Conservation (phyloP, 129 eudicot species). For the Flaveria ramosissima region DNA sequence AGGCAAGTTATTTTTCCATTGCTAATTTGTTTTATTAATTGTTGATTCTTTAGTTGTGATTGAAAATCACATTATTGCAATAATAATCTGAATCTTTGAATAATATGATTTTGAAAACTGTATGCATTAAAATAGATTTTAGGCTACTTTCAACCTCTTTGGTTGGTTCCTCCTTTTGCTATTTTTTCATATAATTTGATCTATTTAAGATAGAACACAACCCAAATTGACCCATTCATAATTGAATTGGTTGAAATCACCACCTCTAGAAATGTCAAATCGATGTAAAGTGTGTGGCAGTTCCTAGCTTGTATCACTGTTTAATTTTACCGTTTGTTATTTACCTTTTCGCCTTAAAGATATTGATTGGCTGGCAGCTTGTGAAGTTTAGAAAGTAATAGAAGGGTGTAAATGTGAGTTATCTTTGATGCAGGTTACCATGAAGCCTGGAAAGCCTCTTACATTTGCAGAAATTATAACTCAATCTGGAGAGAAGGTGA, state of each 20-base stretch:
- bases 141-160: background rate
- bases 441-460: conserved; percentile 96
- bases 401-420: conserved; percentile 9
- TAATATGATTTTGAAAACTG: background rate
- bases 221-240: background rate
- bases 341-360: conserved; percentile 8
- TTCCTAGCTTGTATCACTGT: background rate
- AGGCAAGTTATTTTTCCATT: background rate
- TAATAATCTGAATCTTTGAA: background rate
- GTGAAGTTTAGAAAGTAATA: conserved; percentile 8
- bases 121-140: background rate
- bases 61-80: background rate
- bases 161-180: background rate
- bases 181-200: background rate
- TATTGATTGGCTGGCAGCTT: background rate
- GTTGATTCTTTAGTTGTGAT: background rate
- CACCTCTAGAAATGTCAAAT: background rate
- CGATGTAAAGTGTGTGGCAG: background rate
- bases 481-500: conserved; percentile 40
- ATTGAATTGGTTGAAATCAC: background rate
- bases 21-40: too few relatives aligned
- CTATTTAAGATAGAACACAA: background rate
- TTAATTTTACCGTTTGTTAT: background rate
- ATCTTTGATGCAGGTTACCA: conserved; percentile 49
- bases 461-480: conserved; percentile 84